Conservation (phyloP, 371 early-diverging fungal genomes). For the Mucor irregularis region DNA sequence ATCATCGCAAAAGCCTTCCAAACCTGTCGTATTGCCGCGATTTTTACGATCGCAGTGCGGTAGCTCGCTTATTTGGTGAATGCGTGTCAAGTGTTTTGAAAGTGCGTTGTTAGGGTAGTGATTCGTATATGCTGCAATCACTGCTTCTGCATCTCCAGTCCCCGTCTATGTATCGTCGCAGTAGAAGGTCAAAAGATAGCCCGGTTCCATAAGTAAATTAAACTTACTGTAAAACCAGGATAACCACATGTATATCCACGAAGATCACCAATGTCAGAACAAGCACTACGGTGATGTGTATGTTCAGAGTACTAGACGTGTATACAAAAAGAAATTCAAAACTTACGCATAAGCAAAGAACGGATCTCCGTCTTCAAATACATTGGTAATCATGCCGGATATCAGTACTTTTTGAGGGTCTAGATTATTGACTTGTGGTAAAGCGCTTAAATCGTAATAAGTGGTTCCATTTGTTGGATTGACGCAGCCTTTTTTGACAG, state of each 20-base stretch:
- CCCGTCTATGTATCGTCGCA: conserved; percentile 29
- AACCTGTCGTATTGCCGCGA: conserved; percentile 17
- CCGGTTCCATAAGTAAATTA: not conserved
- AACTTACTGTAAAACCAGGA: conserved; percentile 18
- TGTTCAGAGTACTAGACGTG: not conserved
- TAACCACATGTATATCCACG: conserved; percentile 49
- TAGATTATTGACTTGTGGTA: conserved; percentile 15
- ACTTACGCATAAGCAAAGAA: conserved; percentile 33
- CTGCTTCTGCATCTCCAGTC: conserved; percentile 45
- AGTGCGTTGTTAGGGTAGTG: conserved; percentile 26
- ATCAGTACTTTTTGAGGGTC: conserved; percentile 11
- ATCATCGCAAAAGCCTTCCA: conserved; percentile 25
- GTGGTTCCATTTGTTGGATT: conserved; percentile 19
- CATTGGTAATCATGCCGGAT: conserved; percentile 37
- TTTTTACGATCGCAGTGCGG: conserved; percentile 20
- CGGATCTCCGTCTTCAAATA: conserved; percentile 33
- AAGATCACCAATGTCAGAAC: conserved; percentile 35
- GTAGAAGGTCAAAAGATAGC: too few species aligned
- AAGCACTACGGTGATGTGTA: conserved; percentile 17
- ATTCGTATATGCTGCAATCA: conserved; percentile 35
- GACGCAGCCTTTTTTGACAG: conserved; percentile 13
- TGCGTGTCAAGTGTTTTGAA: conserved; percentile 15
- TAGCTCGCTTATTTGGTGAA: conserved; percentile 23
- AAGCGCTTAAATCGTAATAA: conserved; percentile 22
- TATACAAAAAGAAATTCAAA: too few species aligned